A percentile compares a stretch with the other conserved stretches of the same genome.
These are phyloP conservation scores for Talaromyces thailandensis DNA, from an alignment of 495 filamentous ascomycete genomes.

Conservation along the genomic window DNA sequence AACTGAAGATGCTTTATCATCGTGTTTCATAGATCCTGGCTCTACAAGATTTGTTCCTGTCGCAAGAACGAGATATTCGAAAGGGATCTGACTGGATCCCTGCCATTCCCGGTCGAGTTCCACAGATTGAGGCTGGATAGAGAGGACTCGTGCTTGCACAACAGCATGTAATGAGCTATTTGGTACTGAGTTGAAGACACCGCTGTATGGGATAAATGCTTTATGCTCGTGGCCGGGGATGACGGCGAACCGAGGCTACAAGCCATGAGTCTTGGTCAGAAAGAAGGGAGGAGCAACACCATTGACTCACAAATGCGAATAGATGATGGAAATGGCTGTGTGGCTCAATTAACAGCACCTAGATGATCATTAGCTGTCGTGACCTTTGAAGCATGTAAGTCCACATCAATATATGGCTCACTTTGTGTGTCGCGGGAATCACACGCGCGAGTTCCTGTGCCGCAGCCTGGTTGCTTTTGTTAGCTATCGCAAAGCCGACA, in stretches of 20 bases:
- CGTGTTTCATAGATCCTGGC: conserved; percentile 35
- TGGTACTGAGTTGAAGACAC: conserved; percentile 25
- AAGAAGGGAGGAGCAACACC: neutral
- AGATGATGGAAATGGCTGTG: conserved; percentile 48
- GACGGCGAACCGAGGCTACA: conserved; percentile 42
- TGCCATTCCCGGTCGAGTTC: conserved; percentile 40
- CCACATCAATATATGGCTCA: conserved; percentile 5
- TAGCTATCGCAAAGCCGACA: neutral
- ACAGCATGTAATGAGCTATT: conserved; percentile 26
- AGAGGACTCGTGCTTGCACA: conserved; percentile 33
- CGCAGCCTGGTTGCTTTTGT: conserved; percentile 16
- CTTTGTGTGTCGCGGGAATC: conserved; percentile 28
- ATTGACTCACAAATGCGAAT: conserved; percentile 38
- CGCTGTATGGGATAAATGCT: conserved; percentile 44
- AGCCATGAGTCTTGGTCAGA: neutral
- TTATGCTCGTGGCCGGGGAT: conserved; percentile 42
- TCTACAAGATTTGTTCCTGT: conserved; percentile 37
- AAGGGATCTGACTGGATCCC: conserved; percentile 29
- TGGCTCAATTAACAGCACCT: conserved; percentile 40
- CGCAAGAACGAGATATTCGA: conserved; percentile 38
- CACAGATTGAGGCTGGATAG: conserved; percentile 26
- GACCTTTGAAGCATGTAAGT: neutral
- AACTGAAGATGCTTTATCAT: conserved; percentile 35
- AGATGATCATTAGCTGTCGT: neutral
- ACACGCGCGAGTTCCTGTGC: conserved; percentile 29